Conservation (phyloP, 140 eudicot genomes). For the Cichorium intybus region DNA sequence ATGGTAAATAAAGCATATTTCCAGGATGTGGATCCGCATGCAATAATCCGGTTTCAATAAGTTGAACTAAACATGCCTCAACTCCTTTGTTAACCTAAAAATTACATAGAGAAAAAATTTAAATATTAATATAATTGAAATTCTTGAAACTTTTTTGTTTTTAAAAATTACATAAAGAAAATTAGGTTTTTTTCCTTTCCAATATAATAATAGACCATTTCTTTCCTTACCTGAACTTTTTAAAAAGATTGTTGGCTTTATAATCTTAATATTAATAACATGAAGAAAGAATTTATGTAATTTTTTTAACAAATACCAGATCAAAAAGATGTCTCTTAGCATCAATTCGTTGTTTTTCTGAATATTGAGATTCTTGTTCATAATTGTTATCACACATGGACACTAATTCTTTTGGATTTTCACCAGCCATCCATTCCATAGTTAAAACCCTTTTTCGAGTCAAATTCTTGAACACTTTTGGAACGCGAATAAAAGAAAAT, state of each 20-base stretch:
- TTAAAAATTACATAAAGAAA: too few species aligned
- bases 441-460: slow-evolving; percentile 74
- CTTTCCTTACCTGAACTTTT: too few species aligned
- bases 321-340: slow-evolving; percentile 82
- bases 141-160: too few species aligned
- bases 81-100: slow-evolving; percentile 92
- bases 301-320: slow-evolving; percentile 49
- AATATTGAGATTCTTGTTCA: slow-evolving; percentile 35
- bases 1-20: slow-evolving; percentile 73
- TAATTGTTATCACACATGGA: slow-evolving; percentile 31
- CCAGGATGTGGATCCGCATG: slow-evolving; percentile 99
- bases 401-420: slow-evolving; percentile 81
- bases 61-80: slow-evolving; percentile 89
- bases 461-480: slow-evolving; percentile 60
- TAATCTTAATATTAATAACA: not conserved
- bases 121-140: too few species aligned
- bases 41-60: slow-evolving; percentile 89
- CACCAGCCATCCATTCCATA: slow-evolving; percentile 98
- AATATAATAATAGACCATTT: too few species aligned
- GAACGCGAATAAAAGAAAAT: slow-evolving; percentile 64
- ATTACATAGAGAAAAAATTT: not conserved
- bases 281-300: not conserved
- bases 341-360: slow-evolving; percentile 48
- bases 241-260: slow-evolving; percentile 7
- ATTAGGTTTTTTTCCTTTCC: too few species aligned